Percentiles rank a stretch among this genome's conserved stretches.
Conservation (phyloP, 2,329 filamentous ascomycete genomes). For the Alternaria brassicae region DNA sequence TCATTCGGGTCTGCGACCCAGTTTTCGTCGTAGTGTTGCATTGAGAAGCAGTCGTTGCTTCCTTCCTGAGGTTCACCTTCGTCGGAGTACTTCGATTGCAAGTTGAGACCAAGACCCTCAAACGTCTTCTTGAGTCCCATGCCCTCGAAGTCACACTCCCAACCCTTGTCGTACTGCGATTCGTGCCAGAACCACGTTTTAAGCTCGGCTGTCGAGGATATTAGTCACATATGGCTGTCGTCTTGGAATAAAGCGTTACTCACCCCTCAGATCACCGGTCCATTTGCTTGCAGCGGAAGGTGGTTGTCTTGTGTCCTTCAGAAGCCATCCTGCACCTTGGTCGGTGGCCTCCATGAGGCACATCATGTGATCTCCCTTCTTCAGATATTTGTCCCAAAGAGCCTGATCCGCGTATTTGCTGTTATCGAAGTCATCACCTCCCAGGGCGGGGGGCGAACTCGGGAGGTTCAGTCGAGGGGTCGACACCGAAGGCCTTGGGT, state of each 20-base stretch:
- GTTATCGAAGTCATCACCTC: conserved; percentile 11
- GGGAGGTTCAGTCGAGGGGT: neutral
- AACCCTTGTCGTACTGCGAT: neutral
- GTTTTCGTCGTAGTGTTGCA: conserved; percentile 19
- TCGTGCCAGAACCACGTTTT: conserved; percentile 25
- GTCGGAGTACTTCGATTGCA: conserved; percentile 7
- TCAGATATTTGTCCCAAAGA: conserved; percentile 17
- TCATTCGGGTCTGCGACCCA: neutral
- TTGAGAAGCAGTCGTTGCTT: conserved; percentile 14
- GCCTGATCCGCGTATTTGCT: conserved; percentile 9
- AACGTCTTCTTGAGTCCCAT: conserved; percentile 13
- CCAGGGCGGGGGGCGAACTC: neutral
- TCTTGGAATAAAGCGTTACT: neutral
- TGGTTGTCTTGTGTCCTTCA: conserved; percentile 13
- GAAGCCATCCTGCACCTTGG: conserved; percentile 20
- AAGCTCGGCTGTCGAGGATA: conserved; percentile 7
- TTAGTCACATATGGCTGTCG: neutral
- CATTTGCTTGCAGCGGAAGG: conserved; percentile 29
- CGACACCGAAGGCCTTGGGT: neutral
- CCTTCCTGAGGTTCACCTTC: conserved; percentile 3
- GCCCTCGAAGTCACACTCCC: conserved; percentile 13
- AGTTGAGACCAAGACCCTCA: conserved; percentile 15
- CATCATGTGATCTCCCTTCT: conserved; percentile 20
- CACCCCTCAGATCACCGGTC: conserved; percentile 22
- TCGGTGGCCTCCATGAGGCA: conserved; percentile 29